A percentile compares a stretch with the other conserved stretches of the same genome.
Evolutionary conservation across 148 eudicot genomes (phyloP).

Genomic region (Fagopyrum tataricum): DNA sequence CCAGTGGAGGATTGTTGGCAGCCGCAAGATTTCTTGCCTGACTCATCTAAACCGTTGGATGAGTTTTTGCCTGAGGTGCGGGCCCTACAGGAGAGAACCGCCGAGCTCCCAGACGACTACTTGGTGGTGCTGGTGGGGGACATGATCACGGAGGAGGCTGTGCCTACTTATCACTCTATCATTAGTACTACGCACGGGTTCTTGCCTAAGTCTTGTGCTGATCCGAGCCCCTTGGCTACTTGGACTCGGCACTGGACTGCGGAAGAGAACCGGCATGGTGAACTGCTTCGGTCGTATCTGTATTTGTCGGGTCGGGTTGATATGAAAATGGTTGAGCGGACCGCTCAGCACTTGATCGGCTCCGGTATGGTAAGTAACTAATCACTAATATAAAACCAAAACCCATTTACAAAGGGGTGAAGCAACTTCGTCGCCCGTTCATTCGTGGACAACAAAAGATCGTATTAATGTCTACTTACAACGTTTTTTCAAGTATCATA

Average conservation of each 20-base stretch:
- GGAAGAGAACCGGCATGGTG: slow-evolving; percentile 29
- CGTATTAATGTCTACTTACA: too few species aligned
- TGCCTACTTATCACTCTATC: slow-evolving; percentile 27
- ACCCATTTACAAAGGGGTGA: too few species aligned
- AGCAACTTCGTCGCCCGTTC: too few species aligned
- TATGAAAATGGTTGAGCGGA: slow-evolving; percentile 23
- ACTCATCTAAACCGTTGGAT: slow-evolving; percentile 15
- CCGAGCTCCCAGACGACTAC: slow-evolving; percentile 25
- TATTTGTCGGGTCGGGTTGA: slow-evolving; percentile 32
- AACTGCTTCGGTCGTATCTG: slow-evolving; percentile 22
- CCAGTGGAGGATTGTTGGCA: slow-evolving; percentile 29
- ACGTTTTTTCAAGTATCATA: neutral
- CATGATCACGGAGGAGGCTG: slow-evolving; percentile 29
- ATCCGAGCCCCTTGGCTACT: slow-evolving; percentile 20
- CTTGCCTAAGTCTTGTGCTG: slow-evolving; percentile 20
- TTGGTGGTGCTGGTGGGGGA: slow-evolving; percentile 28
- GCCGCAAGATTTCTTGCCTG: slow-evolving; percentile 27
- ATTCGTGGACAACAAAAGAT: too few species aligned
- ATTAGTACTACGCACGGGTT: slow-evolving; percentile 22
- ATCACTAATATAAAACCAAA: too few species aligned
- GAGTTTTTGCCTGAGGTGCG: slow-evolving; percentile 11
- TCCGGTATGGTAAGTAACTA: slow-evolving; percentile 22
- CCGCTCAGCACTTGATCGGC: slow-evolving; percentile 24
- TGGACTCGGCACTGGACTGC: slow-evolving; percentile 32
- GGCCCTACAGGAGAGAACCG: slow-evolving; percentile 17